Base-by-base conservation (phyloP, 1,284 basidiomycete genomes). In the Mycosarcoma maydis region DNA sequence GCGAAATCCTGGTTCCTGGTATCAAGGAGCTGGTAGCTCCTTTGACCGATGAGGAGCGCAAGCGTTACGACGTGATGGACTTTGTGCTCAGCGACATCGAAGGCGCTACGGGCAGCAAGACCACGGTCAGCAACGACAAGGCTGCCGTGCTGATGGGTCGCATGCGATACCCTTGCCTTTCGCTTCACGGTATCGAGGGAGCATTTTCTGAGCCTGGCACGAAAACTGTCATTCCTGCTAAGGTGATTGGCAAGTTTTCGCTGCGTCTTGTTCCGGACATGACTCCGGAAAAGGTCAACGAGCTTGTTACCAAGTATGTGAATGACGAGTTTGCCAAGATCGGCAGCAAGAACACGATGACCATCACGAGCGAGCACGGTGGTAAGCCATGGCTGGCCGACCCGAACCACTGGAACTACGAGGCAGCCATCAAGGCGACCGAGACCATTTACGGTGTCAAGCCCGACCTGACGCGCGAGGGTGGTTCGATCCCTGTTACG, bases 141-240 rank as follows among this genome's bases (percentile, higher is more conserved):
- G 88, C 89, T 27, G 84, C 86, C n/a, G 89, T 92, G 5, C 84
- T 96, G 43, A 96, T 95, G 92, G 91, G 89, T 30, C 88, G 92
- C 72, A 76, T 80, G 77, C 67, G 84, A 44, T 87, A 89, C 83
- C 92, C 94, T 1, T 91, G 89, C 62, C 86, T 98, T 59, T 95
- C 92, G 4, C 84, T 98, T 16, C 95, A 98, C 83, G 96, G 95
- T 23, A 95, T 98, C 77, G 93, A 98, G 83, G 95, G 96, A 53
- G 96, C 94, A 5, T 98, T 98, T 86, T 91, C 89, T 11, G 74
- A 75, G 38, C 64, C 82, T 0, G 83, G 82, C 40, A 76, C 87
- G 40, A 96, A 96, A 88, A 98, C 95, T 0, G 96, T 98, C 80
- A 98, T 98, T 60, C 83, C 95, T 85, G 91, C 92, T 32, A 89